Evolutionary conservation across 1,284 basidiomycete genomes (phyloP), one percentile per base, ranked within the genome.

Genomic region (Trichosporon coremiiforme): DNA sequence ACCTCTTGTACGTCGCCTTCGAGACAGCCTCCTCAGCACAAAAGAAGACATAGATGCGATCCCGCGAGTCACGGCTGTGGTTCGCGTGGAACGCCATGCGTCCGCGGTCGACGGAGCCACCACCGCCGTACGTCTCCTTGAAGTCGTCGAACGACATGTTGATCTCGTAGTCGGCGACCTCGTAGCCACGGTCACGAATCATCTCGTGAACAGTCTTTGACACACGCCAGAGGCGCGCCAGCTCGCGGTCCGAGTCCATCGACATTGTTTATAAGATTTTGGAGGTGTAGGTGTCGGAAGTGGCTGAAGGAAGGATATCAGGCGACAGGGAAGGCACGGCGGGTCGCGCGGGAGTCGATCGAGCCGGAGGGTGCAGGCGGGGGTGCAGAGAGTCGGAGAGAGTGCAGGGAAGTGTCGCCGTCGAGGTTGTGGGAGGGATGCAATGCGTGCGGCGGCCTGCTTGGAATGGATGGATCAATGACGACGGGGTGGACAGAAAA

Each of bases 161-260:
- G 68, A 85, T 81, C 72, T 85, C 85, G 68, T 84, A 81, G 45
- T 85, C 82, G 29, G 79, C 78, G 5, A 83, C 75, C 74, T 77
- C 71, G 72, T 84, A 85, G 25, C 81, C 85, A 70, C 95, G 89
- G 83, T 99, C 97, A 79, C 91, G 89, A 71, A 96, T 93, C 70
- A 99, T 90, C 85, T 99, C 97, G 83, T 98, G 95, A 67, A 98
- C 92, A 57, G 97, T 99, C 78, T 93, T 87, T 84, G 95, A 95
- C 73, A 99, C 95, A 79, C 95, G 91, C 94, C 95, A 98, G 77
- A 99, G 87, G 79, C 91, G 73, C 13, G 82, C 81, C 41, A 83
- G 73, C 74, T 84, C 83, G 77, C 82, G 73, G 67, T 81, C 80
- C 38, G 71, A 53, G 67, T 80, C 79, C 41, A 76, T 75, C 1